Conservation (phyloP, 352 stramenopile species). For the Phytophthora aleatoria region DNA sequence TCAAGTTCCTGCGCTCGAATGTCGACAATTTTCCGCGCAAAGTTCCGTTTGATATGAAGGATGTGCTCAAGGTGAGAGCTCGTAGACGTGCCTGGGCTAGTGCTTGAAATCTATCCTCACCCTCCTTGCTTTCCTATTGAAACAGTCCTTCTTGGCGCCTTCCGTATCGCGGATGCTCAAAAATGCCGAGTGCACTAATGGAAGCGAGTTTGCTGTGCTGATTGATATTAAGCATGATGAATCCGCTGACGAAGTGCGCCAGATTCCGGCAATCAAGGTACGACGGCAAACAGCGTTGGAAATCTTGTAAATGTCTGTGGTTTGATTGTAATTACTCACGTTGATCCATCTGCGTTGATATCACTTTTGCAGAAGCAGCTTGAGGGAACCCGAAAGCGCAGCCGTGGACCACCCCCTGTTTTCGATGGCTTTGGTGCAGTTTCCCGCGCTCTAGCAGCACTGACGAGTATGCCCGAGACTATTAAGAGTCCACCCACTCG, state of each 20-base stretch:
- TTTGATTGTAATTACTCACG: slow-evolving; percentile 3
- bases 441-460: slow-evolving; percentile 55
- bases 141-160: slow-evolving; percentile 49
- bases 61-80: slow-evolving; percentile 69
- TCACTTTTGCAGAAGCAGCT: slow-evolving; percentile 53
- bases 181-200: slow-evolving; percentile 54
- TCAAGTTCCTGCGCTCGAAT: slow-evolving; percentile 53
- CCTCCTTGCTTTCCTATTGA: slow-evolving; percentile 8
- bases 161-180: slow-evolving; percentile 53
- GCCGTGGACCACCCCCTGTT: slow-evolving; percentile 58
- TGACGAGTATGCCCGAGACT: slow-evolving; percentile 52
- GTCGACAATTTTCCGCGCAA: slow-evolving; percentile 42
- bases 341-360: not conserved
- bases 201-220: slow-evolving; percentile 70
- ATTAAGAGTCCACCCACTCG: slow-evolving; percentile 61
- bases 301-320: not conserved
- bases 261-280: slow-evolving; percentile 81
- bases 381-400: slow-evolving; percentile 67
- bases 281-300: not conserved
- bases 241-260: slow-evolving; percentile 72
- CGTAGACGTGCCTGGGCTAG: not conserved
- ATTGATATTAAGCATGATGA: slow-evolving; percentile 73
- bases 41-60: slow-evolving; percentile 70
- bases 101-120: slow-evolving; percentile 8
- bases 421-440: slow-evolving; percentile 84